Percentiles rank a stretch among this genome's conserved stretches.
Conservation (phyloP, 805 yeast genomes). For the Nakazawaea molendinolei region DNA sequence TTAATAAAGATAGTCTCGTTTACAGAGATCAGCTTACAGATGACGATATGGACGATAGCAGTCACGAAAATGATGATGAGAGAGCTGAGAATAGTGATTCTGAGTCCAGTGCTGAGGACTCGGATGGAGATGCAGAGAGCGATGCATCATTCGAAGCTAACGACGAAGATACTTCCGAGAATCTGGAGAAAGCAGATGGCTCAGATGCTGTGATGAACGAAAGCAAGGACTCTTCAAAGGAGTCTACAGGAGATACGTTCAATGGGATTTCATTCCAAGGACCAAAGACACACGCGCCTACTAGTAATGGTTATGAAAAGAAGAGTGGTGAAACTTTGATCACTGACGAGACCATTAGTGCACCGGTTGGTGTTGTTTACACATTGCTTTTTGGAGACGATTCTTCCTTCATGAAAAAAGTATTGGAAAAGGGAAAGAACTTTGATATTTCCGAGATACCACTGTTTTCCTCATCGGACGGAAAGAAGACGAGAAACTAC, state of each 20-base stretch:
- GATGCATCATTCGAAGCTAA: conserved; percentile 23
- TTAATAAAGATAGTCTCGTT: no score
- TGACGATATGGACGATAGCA: no score
- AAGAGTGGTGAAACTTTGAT: conserved; percentile 48
- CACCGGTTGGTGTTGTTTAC: conserved; percentile 61
- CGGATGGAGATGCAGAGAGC: conserved; percentile 22
- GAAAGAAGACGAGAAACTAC: conserved; percentile 37
- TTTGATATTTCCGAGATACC: conserved; percentile 47
- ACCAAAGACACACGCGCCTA: conserved; percentile 26
- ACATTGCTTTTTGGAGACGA: conserved; percentile 59
- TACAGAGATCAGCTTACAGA: no score
- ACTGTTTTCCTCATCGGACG: conserved; percentile 25
- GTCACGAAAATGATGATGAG: conserved; percentile 27
- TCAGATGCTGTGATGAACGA: conserved; percentile 15
- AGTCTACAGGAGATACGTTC: conserved; percentile 22
- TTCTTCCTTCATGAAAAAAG: conserved; percentile 32
- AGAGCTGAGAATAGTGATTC: conserved; percentile 17
- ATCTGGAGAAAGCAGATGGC: no score
- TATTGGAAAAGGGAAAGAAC: conserved; percentile 58
- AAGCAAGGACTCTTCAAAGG: conserved; percentile 15
- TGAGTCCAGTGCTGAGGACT: conserved; percentile 16
- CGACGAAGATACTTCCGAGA: conserved; percentile 14
- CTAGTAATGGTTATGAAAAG: conserved; percentile 35
- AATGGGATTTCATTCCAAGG: conserved; percentile 36
- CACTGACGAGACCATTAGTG: conserved; percentile 43